Conservation (phyloP, 2,329 filamentous ascomycete species). For the Thyridium curvatum region DNA sequence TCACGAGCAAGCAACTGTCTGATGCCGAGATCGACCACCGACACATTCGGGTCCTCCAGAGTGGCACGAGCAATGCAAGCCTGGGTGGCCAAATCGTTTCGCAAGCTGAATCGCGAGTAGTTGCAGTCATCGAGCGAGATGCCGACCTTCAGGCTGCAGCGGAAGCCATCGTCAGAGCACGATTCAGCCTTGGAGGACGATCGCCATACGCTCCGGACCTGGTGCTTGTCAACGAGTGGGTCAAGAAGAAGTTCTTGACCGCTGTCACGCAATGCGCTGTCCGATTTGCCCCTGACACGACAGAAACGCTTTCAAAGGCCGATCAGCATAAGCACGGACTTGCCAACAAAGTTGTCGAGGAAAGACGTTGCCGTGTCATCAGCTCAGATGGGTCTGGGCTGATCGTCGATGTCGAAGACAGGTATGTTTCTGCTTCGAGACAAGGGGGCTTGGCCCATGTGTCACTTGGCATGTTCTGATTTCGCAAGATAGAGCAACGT, state of each 20-base stretch:
- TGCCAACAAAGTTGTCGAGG: not conserved
- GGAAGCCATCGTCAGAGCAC: constrained; percentile 41
- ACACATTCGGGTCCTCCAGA: not conserved
- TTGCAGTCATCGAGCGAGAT: constrained; percentile 56
- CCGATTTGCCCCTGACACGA: not conserved
- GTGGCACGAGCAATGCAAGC: not conserved
- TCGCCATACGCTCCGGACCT: constrained; percentile 58
- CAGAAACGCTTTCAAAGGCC: no score
- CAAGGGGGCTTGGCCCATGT: no score
- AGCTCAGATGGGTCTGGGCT: no score
- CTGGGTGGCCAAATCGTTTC: constrained; percentile 9
- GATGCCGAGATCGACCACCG: constrained; percentile 6
- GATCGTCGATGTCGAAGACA: no score
- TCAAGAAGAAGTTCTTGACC: constrained; percentile 46
- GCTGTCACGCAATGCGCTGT: constrained; percentile 33
- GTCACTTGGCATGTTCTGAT: no score
- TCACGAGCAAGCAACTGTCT: constrained; percentile 9
- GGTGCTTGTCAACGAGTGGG: constrained; percentile 59
- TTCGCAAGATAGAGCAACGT: no score
- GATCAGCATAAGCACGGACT: no score
- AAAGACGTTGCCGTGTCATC: constrained; percentile 28
- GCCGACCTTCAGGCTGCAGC: constrained; percentile 49
- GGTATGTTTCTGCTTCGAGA: constrained; percentile 40
- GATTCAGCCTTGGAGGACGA: constrained; percentile 47
- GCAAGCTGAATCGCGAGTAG: constrained; percentile 17